Evolutionary conservation across 176 grass and related monocot genomes (phyloP), one percentile per base, ranked within the genome.

Genomic region (Panicum miliaceum): DNA sequence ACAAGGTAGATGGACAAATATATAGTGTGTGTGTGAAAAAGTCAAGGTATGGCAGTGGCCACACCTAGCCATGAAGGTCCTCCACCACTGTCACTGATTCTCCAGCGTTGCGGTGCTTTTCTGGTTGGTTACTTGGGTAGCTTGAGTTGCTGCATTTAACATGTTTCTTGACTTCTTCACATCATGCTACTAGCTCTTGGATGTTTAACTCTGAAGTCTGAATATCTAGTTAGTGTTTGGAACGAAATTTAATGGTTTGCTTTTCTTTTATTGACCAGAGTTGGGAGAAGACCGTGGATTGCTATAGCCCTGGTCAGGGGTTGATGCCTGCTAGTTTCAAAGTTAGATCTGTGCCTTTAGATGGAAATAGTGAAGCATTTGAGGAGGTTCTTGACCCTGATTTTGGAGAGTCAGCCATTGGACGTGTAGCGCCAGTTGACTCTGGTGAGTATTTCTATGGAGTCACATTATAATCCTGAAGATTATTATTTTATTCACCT

Each of bases 321-420:
- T 76, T 98, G 77, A 99, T 99, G 96, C 91, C 96, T 84, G 96
- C 89, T 90, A 99, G 96, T 88, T 99, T 99, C 60, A 99, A 96
- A 92, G 93, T 96, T 68, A 88, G 91, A 94, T 89, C 96, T 25
- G 85, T 99, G 77, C 91, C 96, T 67, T 86, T 99, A 83, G 93
- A 96, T 86, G 93, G 96, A 94, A 99, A 84, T 70, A 96, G 91
- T 68, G 93, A 96, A 91, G 83, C 91, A 66, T 92, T 96, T 90
- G 93, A 99, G 87, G 96, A 99, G 80, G 88, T 99, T 79, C 91
- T 99, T 80, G 93, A 96, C 64, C 96, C 96, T 68, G 96, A 99
- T 76, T 99, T 96, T 72, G 96, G 93, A 76, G 96, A 96, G 64
- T 93, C 96, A 47, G 96, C 96, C 74, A 96, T 99, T 84, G 96